Percentiles rank a stretch among this genome's conserved stretches.
These are phyloP conservation scores for Teratosphaeria destructans DNA, from an alignment of 2,329 filamentous ascomycete species.

Conservation along the genomic window DNA sequence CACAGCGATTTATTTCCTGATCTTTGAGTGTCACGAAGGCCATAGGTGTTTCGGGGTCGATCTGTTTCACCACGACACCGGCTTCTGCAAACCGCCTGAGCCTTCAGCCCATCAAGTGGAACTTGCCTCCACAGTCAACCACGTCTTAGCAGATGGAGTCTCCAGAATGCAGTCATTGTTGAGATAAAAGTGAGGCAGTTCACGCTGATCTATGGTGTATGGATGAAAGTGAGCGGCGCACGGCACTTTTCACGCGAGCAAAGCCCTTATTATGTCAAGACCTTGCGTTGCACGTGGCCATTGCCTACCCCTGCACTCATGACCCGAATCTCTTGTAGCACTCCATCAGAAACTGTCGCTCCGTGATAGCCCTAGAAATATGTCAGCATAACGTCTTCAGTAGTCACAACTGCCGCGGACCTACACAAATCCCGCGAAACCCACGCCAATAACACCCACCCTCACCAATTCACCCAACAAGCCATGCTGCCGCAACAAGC, in stretches of 20 bases:
- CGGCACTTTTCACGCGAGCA: neutral
- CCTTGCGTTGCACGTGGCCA: neutral
- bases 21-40: neutral
- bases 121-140: neutral
- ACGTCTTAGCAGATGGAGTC: neutral
- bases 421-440: constrained; percentile 29
- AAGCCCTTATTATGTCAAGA: neutral
- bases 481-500: constrained; percentile 22
- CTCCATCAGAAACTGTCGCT: constrained; percentile 4
- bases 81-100: neutral
- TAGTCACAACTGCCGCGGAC: constrained; percentile 7
- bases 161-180: neutral
- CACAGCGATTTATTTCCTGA: neutral
- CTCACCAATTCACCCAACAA: constrained; percentile 32
- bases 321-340: constrained; percentile 1
- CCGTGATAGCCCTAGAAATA: neutral
- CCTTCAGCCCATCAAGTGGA: neutral
- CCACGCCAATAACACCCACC: constrained; percentile 27
- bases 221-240: neutral
- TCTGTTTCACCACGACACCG: neutral
- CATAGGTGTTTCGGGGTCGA: neutral
- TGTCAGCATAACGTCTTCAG: neutral
- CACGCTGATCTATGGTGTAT: neutral
- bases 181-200: neutral
- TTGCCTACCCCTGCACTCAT: neutral